These are phyloP conservation scores for Tetragonia tetragonoides DNA, from an alignment of 148 eudicot species.

Conservation along the genomic window DNA sequence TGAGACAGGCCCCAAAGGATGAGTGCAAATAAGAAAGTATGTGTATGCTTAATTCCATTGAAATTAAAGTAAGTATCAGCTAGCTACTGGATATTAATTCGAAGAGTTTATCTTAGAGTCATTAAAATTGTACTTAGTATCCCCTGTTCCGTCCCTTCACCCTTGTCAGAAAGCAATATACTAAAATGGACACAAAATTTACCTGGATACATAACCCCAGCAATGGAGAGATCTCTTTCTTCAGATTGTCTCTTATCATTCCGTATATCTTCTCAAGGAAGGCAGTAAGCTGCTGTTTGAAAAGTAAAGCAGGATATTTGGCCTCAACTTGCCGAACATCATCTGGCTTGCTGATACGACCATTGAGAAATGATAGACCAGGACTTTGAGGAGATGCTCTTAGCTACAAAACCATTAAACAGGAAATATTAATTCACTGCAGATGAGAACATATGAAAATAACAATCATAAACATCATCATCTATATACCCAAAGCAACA, in stretches of 20 bases:
- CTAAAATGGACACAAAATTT: background rate
- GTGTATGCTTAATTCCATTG: background rate
- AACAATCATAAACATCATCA: background rate
- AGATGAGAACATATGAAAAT: background rate
- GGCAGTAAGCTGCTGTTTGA: constrained; percentile 97
- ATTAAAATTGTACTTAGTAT: background rate
- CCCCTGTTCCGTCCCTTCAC: background rate
- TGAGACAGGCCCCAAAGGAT: background rate
- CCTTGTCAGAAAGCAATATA: background rate
- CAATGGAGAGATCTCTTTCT: constrained; percentile 94
- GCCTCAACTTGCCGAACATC: constrained; percentile 94
- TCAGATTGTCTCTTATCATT: constrained; percentile 92
- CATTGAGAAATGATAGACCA: constrained; percentile 75
- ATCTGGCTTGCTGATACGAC: constrained; percentile 68
- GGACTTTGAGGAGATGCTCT: constrained; percentile 88
- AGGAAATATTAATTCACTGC: background rate
- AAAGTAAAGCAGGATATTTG: constrained; percentile 95
- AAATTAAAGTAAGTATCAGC: background rate
- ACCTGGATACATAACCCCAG: constrained; percentile 97
- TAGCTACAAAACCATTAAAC: constrained; percentile 37
- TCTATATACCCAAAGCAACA: background rate
- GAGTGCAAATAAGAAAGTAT: background rate
- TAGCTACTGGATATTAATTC: background rate
- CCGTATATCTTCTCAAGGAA: constrained; percentile 98
- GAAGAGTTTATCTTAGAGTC: background rate